Base-by-base conservation (phyloP, 257 asterid genomes). In the Primulina huaijiensis region DNA sequence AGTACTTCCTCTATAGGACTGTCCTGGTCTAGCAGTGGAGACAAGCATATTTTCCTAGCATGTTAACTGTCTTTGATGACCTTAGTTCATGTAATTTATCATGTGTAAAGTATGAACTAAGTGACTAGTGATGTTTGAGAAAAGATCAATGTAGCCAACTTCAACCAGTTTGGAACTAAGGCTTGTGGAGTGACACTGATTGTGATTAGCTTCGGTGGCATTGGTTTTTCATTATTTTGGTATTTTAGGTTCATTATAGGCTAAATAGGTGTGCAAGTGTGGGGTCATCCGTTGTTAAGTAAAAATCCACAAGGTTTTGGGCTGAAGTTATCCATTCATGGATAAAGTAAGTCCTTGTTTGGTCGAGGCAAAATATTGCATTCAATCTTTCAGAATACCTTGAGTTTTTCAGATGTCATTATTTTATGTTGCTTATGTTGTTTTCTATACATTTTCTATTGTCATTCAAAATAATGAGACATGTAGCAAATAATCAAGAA, bases 401-500 rank as follows among this genome's bases (percentile, higher is more conserved):
- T 14, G 53, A 14, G 1, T 43, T 12, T 50, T 17, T 16, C 1
- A 50, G 16, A 1, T 5, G 20, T 17, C 20, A 16, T 50, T 17
- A 50, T 50, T 50, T 50, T 50, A 50, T 17, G 21, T 50, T 16
- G 57, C 57, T 50, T 14, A 16, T 50, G 57, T 50, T 43, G 14
- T 43, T 14, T 43, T 11, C 57, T 19, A 50, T 50, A 5, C 16
- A 16, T 16, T 50, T 50, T 50, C 57, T 50, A 50, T 50, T 14
- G 14, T 5, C 16, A 50, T 17, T 50, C 7, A 16, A 50, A 27
- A 50, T 5, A 50, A 20, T 6, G 60, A 67, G 59, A 19, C 56
- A 11, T 50, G 19, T 19, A 40, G 35, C 60, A 64, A 43, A 59
- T 65, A 43, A 35, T 65, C 53, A 59, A 55, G 31, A 64, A 40